Evolutionary conservation across 163 green algal genomes (phyloP).

Genomic region (Trebouxiophyceae sp.): DNA sequence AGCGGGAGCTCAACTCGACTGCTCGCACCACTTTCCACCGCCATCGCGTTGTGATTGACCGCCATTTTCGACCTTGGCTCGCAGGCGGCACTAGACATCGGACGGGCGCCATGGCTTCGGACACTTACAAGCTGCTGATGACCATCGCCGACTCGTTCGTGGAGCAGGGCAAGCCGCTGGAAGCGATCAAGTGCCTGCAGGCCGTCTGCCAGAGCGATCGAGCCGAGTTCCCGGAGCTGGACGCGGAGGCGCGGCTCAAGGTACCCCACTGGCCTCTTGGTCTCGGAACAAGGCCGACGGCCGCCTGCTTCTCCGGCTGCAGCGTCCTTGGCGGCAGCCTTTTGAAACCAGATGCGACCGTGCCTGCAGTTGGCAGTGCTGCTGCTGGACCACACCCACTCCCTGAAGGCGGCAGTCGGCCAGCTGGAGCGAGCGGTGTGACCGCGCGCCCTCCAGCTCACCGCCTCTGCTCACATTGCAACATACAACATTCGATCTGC

Average conservation of each 20-base stretch:
- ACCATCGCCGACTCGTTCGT: constrained; percentile 4
- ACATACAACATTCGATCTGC: not conserved
- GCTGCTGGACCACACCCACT: no score
- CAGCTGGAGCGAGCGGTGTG: no score
- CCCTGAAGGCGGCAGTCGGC: no score
- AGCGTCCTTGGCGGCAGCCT: not conserved
- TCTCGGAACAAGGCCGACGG: no score
- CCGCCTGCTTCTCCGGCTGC: no score
- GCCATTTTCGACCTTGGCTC: not conserved
- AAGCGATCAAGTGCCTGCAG: constrained; percentile 12
- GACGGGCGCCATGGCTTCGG: not conserved
- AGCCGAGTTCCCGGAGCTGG: not conserved
- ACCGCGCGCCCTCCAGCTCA: no score
- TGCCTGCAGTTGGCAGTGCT: not conserved
- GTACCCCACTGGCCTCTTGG: not conserved
- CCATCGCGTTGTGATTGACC: no score
- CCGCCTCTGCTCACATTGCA: not conserved
- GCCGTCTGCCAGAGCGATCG: constrained; percentile 4
- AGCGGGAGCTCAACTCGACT: not conserved
- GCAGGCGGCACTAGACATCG: not conserved
- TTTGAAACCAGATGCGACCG: not conserved
- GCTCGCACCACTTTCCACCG: not conserved
- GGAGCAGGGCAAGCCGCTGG: not conserved
- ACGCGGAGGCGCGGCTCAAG: not conserved
- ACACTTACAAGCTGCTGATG: not conserved